These are phyloP conservation scores for Mortierella sp. DNA, from an alignment of 371 early-diverging fungal species.

Conservation along the genomic window DNA sequence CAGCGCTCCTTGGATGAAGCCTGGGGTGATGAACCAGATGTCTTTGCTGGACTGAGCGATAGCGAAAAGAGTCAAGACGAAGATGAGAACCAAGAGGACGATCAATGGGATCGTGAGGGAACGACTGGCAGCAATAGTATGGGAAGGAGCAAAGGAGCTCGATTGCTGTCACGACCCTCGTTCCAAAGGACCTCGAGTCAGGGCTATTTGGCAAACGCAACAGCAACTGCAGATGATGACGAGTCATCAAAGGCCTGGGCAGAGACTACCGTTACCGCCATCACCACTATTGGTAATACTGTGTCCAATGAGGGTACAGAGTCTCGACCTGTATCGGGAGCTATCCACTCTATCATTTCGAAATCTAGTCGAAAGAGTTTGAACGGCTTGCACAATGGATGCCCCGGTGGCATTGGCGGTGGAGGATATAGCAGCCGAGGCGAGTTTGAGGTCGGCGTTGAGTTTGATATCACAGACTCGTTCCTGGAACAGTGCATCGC, in stretches of 20 bases:
- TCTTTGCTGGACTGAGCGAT: constrained; percentile 53
- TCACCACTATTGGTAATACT: background rate
- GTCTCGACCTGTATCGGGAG: constrained; percentile 20
- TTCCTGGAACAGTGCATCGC: constrained; percentile 51
- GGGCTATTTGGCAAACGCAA: constrained; percentile 7
- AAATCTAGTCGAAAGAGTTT: constrained; percentile 51
- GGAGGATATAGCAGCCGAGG: constrained; percentile 53
- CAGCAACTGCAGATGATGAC: constrained; percentile 7
- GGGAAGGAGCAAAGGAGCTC: constrained; percentile 3
- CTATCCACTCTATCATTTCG: constrained; percentile 33
- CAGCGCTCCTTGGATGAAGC: constrained; percentile 32
- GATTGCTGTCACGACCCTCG: constrained; percentile 22
- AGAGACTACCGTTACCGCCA: constrained; percentile 9
- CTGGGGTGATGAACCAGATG: constrained; percentile 54
- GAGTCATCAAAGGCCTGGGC: constrained; percentile 28
- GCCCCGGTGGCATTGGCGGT: constrained; percentile 17
- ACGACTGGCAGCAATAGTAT: constrained; percentile 14
- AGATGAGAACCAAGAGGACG: constrained; percentile 7
- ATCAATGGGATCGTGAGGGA: constrained; percentile 3
- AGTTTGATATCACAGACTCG: constrained; percentile 51
- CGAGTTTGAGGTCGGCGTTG: constrained; percentile 51
- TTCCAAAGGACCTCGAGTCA: constrained; percentile 27
- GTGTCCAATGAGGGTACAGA: constrained; percentile 8
- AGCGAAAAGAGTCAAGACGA: constrained; percentile 28
- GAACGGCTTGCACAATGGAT: constrained; percentile 19